Percentiles rank a stretch among this genome's conserved stretches.
Conservation (phyloP, 2,329 filamentous ascomycete species). For the Venturia pyrina region DNA sequence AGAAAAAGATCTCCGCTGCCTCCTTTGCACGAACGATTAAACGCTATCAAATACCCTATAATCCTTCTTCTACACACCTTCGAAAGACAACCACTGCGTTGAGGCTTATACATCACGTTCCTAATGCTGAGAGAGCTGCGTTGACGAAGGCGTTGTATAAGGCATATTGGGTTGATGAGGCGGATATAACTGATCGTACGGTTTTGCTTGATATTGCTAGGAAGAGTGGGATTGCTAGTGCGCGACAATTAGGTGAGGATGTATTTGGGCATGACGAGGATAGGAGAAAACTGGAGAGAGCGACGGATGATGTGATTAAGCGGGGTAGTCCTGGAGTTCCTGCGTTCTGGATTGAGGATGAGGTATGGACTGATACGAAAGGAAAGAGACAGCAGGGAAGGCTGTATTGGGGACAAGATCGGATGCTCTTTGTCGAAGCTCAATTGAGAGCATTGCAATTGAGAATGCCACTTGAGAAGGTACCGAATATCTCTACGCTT, state of each 20-base stretch:
- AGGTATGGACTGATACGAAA: constrained; percentile 12
- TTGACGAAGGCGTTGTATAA: constrained; percentile 21
- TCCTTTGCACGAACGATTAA: constrained; percentile 23
- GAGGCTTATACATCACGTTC: constrained; percentile 18
- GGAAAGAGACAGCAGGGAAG: constrained; percentile 15
- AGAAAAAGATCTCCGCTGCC: constrained; percentile 21
- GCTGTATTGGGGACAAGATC: constrained; percentile 27
- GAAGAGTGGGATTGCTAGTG: constrained; percentile 19
- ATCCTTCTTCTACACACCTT: constrained; percentile 24
- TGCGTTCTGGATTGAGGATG: constrained; percentile 23
- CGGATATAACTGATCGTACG: constrained; percentile 20
- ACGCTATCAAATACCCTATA: constrained; percentile 22
- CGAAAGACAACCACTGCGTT: constrained; percentile 25
- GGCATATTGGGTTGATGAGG: constrained; percentile 25
- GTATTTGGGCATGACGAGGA: constrained; percentile 18
- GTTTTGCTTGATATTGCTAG: constrained; percentile 20
- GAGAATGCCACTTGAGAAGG: constrained; percentile 16
- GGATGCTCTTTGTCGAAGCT: constrained; percentile 28
- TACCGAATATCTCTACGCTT: constrained; percentile 7
- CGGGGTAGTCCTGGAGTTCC: constrained; percentile 27
- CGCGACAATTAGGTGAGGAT: neutral
- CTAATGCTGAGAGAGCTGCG: constrained; percentile 16
- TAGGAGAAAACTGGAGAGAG: constrained; percentile 19
- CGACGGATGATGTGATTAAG: constrained; percentile 22
- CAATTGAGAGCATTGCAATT: constrained; percentile 5